A percentile compares a stretch with the other conserved stretches of the same genome.
These are phyloP conservation scores for Didymella arachidicola DNA, from an alignment of 2,329 filamentous ascomycete species.

Conservation along the genomic window DNA sequence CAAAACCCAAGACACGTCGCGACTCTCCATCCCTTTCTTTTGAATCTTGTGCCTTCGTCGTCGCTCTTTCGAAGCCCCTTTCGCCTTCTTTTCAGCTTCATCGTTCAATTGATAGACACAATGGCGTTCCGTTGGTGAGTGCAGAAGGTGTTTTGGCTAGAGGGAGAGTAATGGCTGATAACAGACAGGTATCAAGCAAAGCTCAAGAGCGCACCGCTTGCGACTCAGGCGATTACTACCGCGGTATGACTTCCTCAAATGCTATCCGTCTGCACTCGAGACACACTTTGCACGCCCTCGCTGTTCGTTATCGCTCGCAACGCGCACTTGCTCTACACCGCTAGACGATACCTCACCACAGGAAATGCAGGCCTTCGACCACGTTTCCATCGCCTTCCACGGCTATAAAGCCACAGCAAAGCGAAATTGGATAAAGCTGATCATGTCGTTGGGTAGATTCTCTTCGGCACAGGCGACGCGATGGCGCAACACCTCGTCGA, in stretches of 20 bases:
- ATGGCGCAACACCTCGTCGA: conserved; percentile 93
- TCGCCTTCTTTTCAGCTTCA: too few relatives aligned
- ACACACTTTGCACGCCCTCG: not conserved
- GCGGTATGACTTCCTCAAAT: conserved; percentile 59
- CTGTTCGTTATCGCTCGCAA: not conserved
- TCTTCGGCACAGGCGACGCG: conserved; percentile 91
- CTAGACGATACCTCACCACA: too few relatives aligned
- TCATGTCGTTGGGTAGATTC: conserved; percentile 59
- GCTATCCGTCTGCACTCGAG: not conserved
- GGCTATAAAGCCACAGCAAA: too few relatives aligned
- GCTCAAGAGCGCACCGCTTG: conserved; percentile 79
- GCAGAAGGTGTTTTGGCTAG: too few relatives aligned
- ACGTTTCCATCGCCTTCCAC: too few relatives aligned
- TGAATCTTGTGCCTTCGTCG: not conserved
- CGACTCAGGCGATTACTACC: conserved; percentile 91
- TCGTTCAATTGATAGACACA: not conserved
- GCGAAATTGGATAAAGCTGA: too few relatives aligned
- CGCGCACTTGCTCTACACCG: not conserved
- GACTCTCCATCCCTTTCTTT: not conserved
- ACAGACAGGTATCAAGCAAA: conserved; percentile 79
- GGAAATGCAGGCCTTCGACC: too few relatives aligned
- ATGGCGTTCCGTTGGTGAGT: conserved; percentile 54
- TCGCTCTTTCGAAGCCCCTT: not conserved
- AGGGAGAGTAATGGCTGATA: not conserved
- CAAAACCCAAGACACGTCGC: conserved; percentile 1